Evolutionary conservation across 345 rosid genomes (phyloP), one percentile per base, ranked within the genome.

Genomic region (Passiflora organensis): DNA sequence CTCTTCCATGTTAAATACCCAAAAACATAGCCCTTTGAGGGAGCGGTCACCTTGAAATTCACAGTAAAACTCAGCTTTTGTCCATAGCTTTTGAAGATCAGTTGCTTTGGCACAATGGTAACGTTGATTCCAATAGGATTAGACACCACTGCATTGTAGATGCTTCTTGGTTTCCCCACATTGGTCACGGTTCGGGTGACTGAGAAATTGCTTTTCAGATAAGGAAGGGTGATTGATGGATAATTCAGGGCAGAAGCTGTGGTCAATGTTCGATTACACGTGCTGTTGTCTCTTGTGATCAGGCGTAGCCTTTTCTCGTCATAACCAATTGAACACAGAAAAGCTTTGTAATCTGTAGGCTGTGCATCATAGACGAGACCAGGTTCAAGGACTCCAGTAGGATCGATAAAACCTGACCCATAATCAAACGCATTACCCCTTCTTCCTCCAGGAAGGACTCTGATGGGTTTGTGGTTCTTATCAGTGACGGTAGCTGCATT

Each of bases 341-440:
- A 80, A 18, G 59, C 51, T 47, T 59, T 75, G 50, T 74, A 80
- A 62, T 80, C 80, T 24, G 23, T 58, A 2, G 78, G 74, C 34
- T 55, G 63, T 0, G 55, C 52, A 13, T 80, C 82, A 16, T 80
- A 80, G 62, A 77, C 14, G 23, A 80, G 82, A 32, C 82, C 85
- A 4, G 85, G 85, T 48, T 53, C 60, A 20, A 77, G 80, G 52
- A 62, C 82, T 32, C 60, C 68, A 38, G 66, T 67, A 11, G 85
- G 85, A 21, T 72, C 53, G 17, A 69, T 68, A 44, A 80, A 80
- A 41, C 85, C 85, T 22, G 85, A 69, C 24, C 85, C 85, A 25
- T 71, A 77, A 53, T 80, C 85, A 70, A 80, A 72, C 6, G 85
- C 62, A 47, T 62, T 72, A 37, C 72, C 84, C 63, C 72, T 71